Conservation (phyloP, 1,139 yeast species). For the Debaryomycetaceae sp. region DNA sequence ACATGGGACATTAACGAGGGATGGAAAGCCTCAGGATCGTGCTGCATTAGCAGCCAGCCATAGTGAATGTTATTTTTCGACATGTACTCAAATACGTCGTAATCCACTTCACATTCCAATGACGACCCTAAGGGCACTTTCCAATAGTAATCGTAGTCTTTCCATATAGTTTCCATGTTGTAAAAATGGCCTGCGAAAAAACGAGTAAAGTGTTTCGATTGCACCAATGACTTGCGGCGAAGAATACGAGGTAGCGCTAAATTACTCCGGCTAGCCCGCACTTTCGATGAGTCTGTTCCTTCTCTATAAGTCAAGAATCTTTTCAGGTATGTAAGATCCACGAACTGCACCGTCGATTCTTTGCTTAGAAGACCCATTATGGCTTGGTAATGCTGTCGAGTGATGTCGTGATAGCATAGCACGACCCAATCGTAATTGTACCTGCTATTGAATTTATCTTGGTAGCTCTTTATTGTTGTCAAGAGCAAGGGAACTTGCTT, state of each 20-base stretch:
- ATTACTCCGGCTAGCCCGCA: conserved; percentile 36
- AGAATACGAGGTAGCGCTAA: conserved; percentile 33
- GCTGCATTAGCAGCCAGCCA: conserved; percentile 35
- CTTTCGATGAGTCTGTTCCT: conserved; percentile 53
- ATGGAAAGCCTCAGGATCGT: conserved; percentile 11
- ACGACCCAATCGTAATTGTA: conserved; percentile 17
- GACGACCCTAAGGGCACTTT: conserved; percentile 62
- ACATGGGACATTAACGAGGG: conserved; percentile 11
- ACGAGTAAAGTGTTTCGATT: conserved; percentile 59
- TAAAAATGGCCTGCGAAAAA: conserved; percentile 56
- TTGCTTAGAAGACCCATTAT: conserved; percentile 2
- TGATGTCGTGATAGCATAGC: conserved; percentile 6
- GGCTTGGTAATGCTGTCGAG: conserved; percentile 3
- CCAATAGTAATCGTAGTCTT: conserved; percentile 58
- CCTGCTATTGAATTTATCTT: conserved; percentile 16
- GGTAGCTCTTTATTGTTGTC: conserved; percentile 15
- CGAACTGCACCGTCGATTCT: conserved; percentile 26
- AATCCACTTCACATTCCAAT: conserved; percentile 54
- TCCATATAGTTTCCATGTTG: conserved; percentile 20
- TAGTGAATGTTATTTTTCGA: conserved; percentile 47
- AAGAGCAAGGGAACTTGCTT: conserved; percentile 8
- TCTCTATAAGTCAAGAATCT: conserved; percentile 6
- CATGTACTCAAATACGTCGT: conserved; percentile 60
- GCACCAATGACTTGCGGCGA: conserved; percentile 1
- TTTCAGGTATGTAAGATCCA: conserved; percentile 32